A percentile compares a stretch with the other conserved stretches of the same genome.
Evolutionary conservation across 148 eudicot genomes (phyloP).

Genomic region (Talinum fruticosum): DNA sequence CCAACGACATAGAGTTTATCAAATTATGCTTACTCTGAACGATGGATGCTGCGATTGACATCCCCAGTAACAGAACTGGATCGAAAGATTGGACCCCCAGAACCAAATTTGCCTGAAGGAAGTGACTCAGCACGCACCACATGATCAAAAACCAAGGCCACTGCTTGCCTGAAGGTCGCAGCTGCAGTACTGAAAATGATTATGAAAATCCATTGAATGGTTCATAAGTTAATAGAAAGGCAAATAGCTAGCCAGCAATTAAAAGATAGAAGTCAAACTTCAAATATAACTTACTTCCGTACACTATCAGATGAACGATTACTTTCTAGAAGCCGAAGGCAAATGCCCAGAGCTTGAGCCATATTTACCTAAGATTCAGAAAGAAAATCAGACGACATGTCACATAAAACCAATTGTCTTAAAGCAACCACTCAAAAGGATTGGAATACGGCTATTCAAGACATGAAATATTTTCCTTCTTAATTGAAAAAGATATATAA

Average conservation of each 20-base stretch:
- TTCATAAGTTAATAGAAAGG: neutral
- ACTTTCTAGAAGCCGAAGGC: conserved; percentile 88
- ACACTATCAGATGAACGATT: conserved; percentile 93
- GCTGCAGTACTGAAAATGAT: conserved; percentile 85
- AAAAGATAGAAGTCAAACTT: neutral
- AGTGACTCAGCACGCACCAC: conserved; percentile 80
- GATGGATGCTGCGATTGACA: conserved; percentile 76
- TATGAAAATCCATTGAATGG: conserved; percentile 10
- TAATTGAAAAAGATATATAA: neutral
- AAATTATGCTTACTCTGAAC: conserved; percentile 64
- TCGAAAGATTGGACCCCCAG: conserved; percentile 78
- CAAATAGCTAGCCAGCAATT: neutral
- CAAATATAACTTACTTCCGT: conserved; percentile 60
- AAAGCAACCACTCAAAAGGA: neutral
- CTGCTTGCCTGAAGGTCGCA: conserved; percentile 98
- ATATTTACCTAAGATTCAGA: conserved; percentile 58
- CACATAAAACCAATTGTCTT: neutral
- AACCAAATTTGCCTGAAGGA: conserved; percentile 75
- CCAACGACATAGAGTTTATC: neutral
- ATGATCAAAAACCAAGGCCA: conserved; percentile 88
- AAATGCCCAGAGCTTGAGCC: conserved; percentile 92
- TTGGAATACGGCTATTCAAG: neutral
- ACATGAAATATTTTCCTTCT: neutral
- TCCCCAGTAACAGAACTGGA: conserved; percentile 83
- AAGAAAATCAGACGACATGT: conserved; percentile 4